phyloP scores from a whole-genome alignment of 192 early-diverging fungal species.

The Entomortierella parvispora region DNA sequence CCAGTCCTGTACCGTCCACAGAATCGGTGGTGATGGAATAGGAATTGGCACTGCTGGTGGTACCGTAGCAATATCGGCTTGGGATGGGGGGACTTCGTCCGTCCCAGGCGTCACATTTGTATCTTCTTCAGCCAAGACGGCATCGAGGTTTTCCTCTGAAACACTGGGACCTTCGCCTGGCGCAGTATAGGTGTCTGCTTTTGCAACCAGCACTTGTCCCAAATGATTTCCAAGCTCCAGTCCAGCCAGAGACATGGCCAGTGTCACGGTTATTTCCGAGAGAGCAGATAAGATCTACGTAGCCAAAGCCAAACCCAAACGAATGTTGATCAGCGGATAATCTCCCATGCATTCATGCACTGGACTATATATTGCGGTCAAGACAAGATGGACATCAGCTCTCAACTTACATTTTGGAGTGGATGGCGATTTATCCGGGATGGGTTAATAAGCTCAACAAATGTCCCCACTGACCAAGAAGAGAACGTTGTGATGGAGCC shows the following conservation, averaged over 20 bases:
- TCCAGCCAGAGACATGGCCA: constrained; percentile 58
- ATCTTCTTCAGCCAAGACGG: neutral
- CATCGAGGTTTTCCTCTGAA: neutral
- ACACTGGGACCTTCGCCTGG: neutral
- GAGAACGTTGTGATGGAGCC: constrained; percentile 89
- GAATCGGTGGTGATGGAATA: constrained; percentile 3
- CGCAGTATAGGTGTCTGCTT: neutral
- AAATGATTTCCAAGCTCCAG: constrained; percentile 60
- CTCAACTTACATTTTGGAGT: constrained; percentile 55
- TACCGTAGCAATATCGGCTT: neutral
- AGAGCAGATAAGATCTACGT: constrained; percentile 54
- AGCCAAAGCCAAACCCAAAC: neutral
- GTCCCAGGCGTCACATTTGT: neutral
- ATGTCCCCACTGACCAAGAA: constrained; percentile 74
- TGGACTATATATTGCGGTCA: no score
- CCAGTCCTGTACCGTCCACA: constrained; percentile 22
- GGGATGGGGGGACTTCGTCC: neutral
- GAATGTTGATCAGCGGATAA: no score
- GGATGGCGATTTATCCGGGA: constrained; percentile 15
- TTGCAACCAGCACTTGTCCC: constrained; percentile 23
- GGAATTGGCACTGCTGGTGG: neutral
- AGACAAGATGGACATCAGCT: neutral
- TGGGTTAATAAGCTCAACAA: constrained; percentile 55
- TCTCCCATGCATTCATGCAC: no score
- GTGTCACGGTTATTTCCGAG: constrained; percentile 55